A percentile compares a stretch with the other conserved stretches of the same genome.
Conservation (phyloP, 306 rosid genomes). For the Cicer judaicum region DNA sequence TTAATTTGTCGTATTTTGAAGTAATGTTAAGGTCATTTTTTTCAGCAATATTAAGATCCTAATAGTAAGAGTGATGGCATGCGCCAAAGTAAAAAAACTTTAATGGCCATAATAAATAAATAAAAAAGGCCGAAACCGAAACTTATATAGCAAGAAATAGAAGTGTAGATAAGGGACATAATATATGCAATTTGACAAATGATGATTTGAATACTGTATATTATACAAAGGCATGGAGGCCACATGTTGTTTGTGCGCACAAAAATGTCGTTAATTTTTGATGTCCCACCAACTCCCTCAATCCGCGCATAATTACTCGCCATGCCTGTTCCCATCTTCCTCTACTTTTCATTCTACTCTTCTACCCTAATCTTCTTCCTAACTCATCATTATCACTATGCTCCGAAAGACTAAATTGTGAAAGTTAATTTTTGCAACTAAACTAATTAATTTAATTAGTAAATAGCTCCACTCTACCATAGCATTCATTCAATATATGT, state of each 20-base stretch:
- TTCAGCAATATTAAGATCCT: too few relatives aligned
- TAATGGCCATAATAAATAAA: background rate
- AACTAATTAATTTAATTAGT: background rate
- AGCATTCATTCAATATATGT: too few relatives aligned
- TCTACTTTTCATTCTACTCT: conserved; percentile 29
- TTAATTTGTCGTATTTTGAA: too few relatives aligned
- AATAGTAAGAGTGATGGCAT: background rate
- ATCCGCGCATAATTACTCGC: conserved; percentile 72
- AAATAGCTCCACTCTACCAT: background rate
- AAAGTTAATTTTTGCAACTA: conserved; percentile 26
- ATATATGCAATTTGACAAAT: background rate
- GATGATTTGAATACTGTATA: background rate
- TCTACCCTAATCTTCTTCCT: conserved; percentile 14
- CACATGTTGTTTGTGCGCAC: conserved; percentile 59
- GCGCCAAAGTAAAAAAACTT: background rate
- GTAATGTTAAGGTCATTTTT: too few relatives aligned
- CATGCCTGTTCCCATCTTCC: conserved; percentile 26
- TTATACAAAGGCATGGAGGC: conserved; percentile 45
- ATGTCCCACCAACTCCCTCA: conserved; percentile 77
- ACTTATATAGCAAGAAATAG: background rate
- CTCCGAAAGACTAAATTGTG: conserved; percentile 14
- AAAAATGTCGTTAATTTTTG: conserved; percentile 47
- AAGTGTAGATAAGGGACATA: background rate
- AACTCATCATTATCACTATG: background rate
- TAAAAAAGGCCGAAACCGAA: background rate